Percentiles rank a stretch among this genome's conserved stretches.
Evolutionary conservation across 129 eudicot genomes (phyloP).

Genomic region (Scalesia atractyloides): DNA sequence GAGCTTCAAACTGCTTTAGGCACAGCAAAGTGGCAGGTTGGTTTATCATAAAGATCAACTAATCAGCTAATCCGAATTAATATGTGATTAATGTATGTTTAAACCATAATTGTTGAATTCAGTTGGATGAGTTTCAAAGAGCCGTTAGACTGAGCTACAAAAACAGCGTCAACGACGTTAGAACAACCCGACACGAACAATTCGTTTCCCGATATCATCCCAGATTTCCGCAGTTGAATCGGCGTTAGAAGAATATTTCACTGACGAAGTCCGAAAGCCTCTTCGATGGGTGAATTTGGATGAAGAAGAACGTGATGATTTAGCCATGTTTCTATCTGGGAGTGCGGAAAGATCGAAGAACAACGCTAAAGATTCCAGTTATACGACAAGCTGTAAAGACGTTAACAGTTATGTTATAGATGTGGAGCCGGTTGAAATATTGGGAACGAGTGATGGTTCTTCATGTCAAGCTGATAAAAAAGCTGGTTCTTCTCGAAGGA

Average conservation of each 20-base stretch:
- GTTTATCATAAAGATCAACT: slow-evolving; percentile 8
- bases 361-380: slow-evolving; percentile 31
- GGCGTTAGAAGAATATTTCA: slow-evolving; percentile 52
- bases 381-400: slow-evolving; percentile 35
- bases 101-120: slow-evolving; percentile 18
- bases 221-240: slow-evolving; percentile 78
- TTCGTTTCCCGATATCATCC: slow-evolving; percentile 72
- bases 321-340: slow-evolving; percentile 86
- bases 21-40: slow-evolving; percentile 98
- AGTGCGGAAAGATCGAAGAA: slow-evolving; percentile 39
- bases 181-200: slow-evolving; percentile 63
- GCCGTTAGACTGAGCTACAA: slow-evolving; percentile 81
- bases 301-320: slow-evolving; percentile 83
- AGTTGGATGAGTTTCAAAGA: slow-evolving; percentile 94
- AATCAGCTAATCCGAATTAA: not conserved
- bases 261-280: slow-evolving; percentile 54
- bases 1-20: slow-evolving; percentile 94
- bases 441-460: slow-evolving; percentile 52
- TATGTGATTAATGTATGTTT: slow-evolving; percentile 1
- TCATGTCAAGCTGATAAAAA: slow-evolving; percentile 47
- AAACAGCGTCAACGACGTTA: slow-evolving; percentile 52
- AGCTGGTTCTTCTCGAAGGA: slow-evolving; percentile 46
- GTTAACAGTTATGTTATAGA: slow-evolving; percentile 30
- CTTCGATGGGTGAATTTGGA: slow-evolving; percentile 89
- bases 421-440: slow-evolving; percentile 38